Conservation (phyloP, 306 rosid species). For the Glycyrrhiza uralensis region DNA sequence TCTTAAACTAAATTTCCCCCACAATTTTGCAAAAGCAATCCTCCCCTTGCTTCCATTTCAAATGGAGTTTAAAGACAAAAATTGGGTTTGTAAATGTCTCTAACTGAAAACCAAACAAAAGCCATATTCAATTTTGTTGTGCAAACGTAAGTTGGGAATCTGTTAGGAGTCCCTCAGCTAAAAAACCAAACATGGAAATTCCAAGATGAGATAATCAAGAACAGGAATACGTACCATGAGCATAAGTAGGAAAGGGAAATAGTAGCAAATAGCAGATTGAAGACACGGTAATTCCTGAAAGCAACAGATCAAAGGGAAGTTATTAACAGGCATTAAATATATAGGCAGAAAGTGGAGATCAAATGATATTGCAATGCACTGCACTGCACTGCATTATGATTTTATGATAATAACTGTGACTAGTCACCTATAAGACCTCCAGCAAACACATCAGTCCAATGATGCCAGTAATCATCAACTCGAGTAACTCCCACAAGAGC, state of each 20-base stretch:
- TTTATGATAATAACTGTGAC: neutral
- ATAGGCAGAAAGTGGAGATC: neutral
- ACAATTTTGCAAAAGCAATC: too few relatives aligned
- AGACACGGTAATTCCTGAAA: slow-evolving; percentile 39
- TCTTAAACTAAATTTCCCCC: too few relatives aligned
- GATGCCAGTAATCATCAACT: slow-evolving; percentile 66
- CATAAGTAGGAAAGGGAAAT: slow-evolving; percentile 44
- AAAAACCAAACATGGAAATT: too few relatives aligned
- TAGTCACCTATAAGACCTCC: slow-evolving; percentile 47
- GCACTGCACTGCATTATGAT: neutral
- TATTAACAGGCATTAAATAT: neutral
- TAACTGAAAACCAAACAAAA: too few relatives aligned
- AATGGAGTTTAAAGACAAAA: too few relatives aligned
- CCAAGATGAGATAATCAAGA: too few relatives aligned
- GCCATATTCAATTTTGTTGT: too few relatives aligned
- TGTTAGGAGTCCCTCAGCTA: too few relatives aligned
- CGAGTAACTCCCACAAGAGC: slow-evolving; percentile 42
- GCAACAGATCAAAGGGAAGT: neutral
- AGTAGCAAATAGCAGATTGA: slow-evolving; percentile 43
- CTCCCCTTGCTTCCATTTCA: too few relatives aligned
- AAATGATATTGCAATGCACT: neutral
- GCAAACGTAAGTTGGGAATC: too few relatives aligned
- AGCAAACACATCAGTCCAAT: slow-evolving; percentile 53
- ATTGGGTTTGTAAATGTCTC: too few relatives aligned
- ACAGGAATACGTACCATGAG: slow-evolving; percentile 25